Conservation (phyloP, 2,329 filamentous ascomycete species). For the Penicillium sp. region DNA sequence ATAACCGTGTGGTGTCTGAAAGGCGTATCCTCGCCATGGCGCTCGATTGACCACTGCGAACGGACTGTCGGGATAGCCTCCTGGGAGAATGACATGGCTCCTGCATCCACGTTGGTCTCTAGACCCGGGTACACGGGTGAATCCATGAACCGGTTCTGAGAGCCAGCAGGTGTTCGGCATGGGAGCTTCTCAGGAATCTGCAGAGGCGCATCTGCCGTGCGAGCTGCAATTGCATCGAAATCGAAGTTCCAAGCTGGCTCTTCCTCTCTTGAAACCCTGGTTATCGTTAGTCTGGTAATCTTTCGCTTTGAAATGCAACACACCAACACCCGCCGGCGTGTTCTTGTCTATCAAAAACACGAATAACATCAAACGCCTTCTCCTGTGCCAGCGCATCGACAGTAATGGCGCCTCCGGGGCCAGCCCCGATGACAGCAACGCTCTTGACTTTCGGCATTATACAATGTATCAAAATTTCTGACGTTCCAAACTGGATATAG, state of each 20-base stretch:
- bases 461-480: not conserved
- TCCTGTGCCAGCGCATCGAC: constrained; percentile 64
- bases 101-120: constrained; percentile 65
- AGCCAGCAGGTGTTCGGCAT: constrained; percentile 44
- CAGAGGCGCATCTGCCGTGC: constrained; percentile 55
- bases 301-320: constrained; percentile 17
- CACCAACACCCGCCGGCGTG: constrained; percentile 64
- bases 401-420: constrained; percentile 62
- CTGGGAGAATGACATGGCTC: constrained; percentile 63
- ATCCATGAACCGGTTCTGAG: constrained; percentile 56
- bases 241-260: constrained; percentile 47
- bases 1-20: constrained; percentile 65
- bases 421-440: constrained; percentile 63
- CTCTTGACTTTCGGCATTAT: constrained; percentile 31
- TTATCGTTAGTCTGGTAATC: not conserved
- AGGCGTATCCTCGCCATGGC: constrained; percentile 60
- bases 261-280: constrained; percentile 34
- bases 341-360: constrained; percentile 64
- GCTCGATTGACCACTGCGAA: constrained; percentile 44
- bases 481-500: not conserved
- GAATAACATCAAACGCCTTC: constrained; percentile 59
- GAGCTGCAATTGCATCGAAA: constrained; percentile 49
- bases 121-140: constrained; percentile 64
- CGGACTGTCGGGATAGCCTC: constrained; percentile 54
- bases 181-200: constrained; percentile 53